These are phyloP conservation scores for Trichosporon asahii DNA, from an alignment of 1,284 basidiomycete genomes.

Conservation along the genomic window DNA sequence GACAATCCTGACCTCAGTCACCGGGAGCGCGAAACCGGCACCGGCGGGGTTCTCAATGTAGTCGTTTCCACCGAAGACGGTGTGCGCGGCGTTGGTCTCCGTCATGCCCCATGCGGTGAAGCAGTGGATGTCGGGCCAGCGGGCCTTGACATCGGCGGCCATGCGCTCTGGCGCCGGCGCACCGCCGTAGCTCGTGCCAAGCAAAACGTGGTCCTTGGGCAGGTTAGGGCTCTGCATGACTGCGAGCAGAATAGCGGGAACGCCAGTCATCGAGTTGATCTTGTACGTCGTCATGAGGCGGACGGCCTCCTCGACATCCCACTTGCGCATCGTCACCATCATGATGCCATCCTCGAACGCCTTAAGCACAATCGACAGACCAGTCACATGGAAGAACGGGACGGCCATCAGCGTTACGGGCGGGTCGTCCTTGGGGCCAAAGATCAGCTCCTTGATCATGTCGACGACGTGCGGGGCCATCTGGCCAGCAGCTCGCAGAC, in stretches of 20 bases:
- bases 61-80: conserved; percentile 36
- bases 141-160: conserved; percentile 30
- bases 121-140: conserved; percentile 32
- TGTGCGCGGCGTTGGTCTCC: conserved; percentile 47
- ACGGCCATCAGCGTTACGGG: conserved; percentile 31
- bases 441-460: conserved; percentile 29
- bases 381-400: conserved; percentile 48
- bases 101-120: conserved; percentile 42
- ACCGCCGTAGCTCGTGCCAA: conserved; percentile 44
- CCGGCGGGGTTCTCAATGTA: conserved; percentile 29
- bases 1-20: conserved; percentile 38
- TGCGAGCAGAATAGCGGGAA: conserved; percentile 40
- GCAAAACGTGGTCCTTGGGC: conserved; percentile 28
- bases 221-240: conserved; percentile 38
- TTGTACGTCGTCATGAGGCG: conserved; percentile 32
- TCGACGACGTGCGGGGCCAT: conserved; percentile 19
- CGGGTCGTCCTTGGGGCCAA: conserved; percentile 8
- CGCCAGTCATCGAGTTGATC: conserved; percentile 39
- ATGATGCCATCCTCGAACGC: conserved; percentile 38
- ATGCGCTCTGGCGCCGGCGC: conserved; percentile 40
- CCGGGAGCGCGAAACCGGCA: conserved; percentile 36
- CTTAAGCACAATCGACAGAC: conserved; percentile 40
- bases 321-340: conserved; percentile 40
- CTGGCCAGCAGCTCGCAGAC: not conserved
- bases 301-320: conserved; percentile 39